Evolutionary conservation across 2,329 filamentous ascomycete genomes (phyloP).

Genomic region (Pestalotiopsis sp.): DNA sequence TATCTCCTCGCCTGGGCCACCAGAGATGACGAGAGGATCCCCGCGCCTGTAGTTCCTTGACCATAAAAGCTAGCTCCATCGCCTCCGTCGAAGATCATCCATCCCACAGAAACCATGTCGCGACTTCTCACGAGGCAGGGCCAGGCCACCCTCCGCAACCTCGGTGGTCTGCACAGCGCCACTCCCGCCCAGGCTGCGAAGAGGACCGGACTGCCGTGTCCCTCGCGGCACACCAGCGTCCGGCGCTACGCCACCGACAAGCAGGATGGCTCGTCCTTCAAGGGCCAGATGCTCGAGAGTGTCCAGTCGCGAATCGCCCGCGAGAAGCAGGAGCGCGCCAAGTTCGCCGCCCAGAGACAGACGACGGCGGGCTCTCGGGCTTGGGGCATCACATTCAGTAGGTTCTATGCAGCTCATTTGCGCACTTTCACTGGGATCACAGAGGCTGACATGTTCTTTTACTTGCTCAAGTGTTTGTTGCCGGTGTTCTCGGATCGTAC

Average conservation of each 20-base stretch:
- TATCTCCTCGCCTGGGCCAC: background rate
- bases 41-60: background rate
- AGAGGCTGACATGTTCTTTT: background rate
- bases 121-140: slow-evolving; percentile 3
- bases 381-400: slow-evolving; percentile 57
- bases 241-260: slow-evolving; percentile 29
- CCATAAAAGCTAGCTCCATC: background rate
- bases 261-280: slow-evolving; percentile 43
- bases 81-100: background rate
- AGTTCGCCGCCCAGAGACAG: slow-evolving; percentile 43
- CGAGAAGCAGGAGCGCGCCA: slow-evolving; percentile 55
- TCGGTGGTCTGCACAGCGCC: slow-evolving; percentile 1
- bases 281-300: slow-evolving; percentile 61
- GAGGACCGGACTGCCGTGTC: slow-evolving; percentile 9
- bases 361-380: slow-evolving; percentile 41
- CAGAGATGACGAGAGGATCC: background rate
- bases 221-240: slow-evolving; percentile 1
- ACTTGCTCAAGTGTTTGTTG: slow-evolving; percentile 47
- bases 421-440: too few relatives aligned
- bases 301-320: slow-evolving; percentile 53
- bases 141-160: slow-evolving; percentile 2
- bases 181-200: background rate
- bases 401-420: slow-evolving; percentile 19
- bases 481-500: slow-evolving; percentile 53
- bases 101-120: slow-evolving; percentile 1